Evolutionary conservation across 768 basidiomycete genomes (phyloP).

Genomic region (Symmetrospora coprosmae): DNA sequence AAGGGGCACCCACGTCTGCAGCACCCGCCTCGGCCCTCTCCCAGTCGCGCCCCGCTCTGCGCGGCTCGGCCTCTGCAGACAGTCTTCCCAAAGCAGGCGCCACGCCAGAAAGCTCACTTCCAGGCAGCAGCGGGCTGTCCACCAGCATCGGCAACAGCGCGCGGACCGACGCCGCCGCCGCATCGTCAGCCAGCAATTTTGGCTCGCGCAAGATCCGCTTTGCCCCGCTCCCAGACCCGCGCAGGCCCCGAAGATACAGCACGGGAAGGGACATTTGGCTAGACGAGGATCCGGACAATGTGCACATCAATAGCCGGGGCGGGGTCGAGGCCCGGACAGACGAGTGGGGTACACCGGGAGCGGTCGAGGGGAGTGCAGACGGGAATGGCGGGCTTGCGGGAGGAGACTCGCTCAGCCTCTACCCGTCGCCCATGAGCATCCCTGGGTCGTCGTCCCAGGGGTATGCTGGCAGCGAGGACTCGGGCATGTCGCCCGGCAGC

Average conservation of each 20-base stretch:
- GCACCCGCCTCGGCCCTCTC: background rate
- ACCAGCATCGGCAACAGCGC: background rate
- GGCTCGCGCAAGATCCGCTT: constrained; percentile 3
- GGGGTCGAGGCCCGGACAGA: background rate
- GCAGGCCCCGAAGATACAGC: constrained; percentile 1
- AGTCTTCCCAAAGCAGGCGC: too few species aligned
- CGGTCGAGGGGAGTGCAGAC: too few species aligned
- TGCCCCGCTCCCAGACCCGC: constrained; percentile 14
- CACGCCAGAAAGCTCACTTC: too few species aligned
- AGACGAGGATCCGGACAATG: background rate
- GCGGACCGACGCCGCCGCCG: background rate
- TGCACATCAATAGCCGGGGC: constrained; percentile 3
- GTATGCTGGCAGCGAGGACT: too few species aligned
- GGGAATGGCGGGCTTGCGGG: too few species aligned
- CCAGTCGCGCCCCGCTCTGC: background rate
- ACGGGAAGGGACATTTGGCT: constrained; percentile 13
- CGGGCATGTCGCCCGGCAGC: too few species aligned
- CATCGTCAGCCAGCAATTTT: background rate
- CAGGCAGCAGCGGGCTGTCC: too few species aligned
- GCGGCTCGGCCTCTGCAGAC: constrained; percentile 5
- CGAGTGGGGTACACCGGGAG: too few species aligned
- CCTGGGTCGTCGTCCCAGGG: too few species aligned
- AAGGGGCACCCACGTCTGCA: too few species aligned
- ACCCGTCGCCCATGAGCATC: too few species aligned
- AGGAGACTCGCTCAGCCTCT: too few species aligned